Base-by-base conservation (phyloP, 2,329 filamentous ascomycete genomes). In the Epichloe uncinata region DNA sequence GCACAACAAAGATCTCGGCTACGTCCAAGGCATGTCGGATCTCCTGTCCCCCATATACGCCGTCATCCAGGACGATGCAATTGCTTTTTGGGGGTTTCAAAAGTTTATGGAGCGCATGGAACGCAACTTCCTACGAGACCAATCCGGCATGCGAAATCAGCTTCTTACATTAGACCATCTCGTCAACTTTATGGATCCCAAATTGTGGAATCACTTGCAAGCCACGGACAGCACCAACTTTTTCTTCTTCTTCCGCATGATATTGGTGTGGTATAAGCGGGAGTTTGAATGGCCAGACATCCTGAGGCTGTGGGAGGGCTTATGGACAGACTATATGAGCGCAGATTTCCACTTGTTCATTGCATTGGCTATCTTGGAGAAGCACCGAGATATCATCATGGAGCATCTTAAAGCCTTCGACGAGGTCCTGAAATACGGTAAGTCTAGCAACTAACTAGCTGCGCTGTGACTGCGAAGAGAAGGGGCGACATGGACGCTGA, bases 231-330 rank as follows among this genome's bases (percentile, higher is more conserved):
- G 86, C 61, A 98, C 93, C 22, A 98, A 98, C 66, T 98, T 98
- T 68, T 98, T 98, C 69, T 98, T 98, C 73, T 97, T 98, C 73
- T 98, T 97, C 79, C 86, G 93, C 53, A 97, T 97, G 93, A 75
- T 98, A 36, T 75, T 98, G 1, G 93, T 98, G 9, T 98, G 93
- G 93, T 98, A 93, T 68, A 98, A 98, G 73, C 84, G 93, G 45
- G 93, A 98, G 67, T 98, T 98, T 60, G 78, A 81, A 57, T 98
- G 91, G 87, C 66, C 77, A 45, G 89, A 97, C 61, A 81, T 95
- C 11, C 71, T 97, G 35, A 79, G 86, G 16, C 71, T 98, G 4
- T 98, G 93, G 93, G 93, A 98, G 66, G 75, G 79, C 0, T 70
- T 97, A 2, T 98, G 93, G 93, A 97, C 93, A 2, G 93, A 98